phyloP scores from a whole-genome alignment of 371 early-diverging fungal genomes.

The Synchytrium microbalum region DNA sequence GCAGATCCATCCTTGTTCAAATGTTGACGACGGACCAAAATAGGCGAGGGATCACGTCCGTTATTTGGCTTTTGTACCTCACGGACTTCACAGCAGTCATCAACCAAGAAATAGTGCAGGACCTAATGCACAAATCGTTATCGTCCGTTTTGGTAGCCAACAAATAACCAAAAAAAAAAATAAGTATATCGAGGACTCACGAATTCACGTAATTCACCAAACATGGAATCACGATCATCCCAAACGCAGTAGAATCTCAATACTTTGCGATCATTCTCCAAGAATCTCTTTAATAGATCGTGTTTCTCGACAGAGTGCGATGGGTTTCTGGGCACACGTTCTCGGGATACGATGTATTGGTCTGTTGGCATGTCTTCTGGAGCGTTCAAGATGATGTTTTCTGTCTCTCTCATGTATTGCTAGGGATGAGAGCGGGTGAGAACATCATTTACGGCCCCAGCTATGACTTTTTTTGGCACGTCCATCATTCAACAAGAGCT shows the following conservation, averaged over 20 bases:
- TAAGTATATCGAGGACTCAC: conserved; percentile 16
- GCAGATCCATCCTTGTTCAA: conserved; percentile 10
- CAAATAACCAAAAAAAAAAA: neutral
- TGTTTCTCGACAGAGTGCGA: conserved; percentile 13
- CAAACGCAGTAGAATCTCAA: conserved; percentile 49
- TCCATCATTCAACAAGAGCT: too few relatives aligned
- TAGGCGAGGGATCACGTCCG: conserved; percentile 45
- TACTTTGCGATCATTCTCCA: conserved; percentile 49
- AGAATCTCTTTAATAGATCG: conserved; percentile 40
- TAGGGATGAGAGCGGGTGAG: conserved; percentile 8
- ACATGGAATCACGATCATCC: conserved; percentile 48
- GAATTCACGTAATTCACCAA: conserved; percentile 49
- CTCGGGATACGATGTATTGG: conserved; percentile 32
- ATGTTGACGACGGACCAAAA: conserved; percentile 38
- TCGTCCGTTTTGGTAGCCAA: neutral
- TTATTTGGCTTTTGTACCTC: conserved; percentile 48
- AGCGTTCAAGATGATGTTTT: conserved; percentile 33
- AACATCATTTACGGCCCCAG: neutral
- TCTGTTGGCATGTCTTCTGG: conserved; percentile 42
- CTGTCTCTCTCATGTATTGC: conserved; percentile 38
- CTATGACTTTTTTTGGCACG: too few relatives aligned
- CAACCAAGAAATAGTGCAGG: conserved; percentile 48
- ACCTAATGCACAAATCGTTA: conserved; percentile 13
- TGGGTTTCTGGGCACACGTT: conserved; percentile 27
- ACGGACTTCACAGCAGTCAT: conserved; percentile 45